Evolutionary conservation across 495 filamentous ascomycete species (phyloP).

Genomic region (Neurospora cerealis): DNA sequence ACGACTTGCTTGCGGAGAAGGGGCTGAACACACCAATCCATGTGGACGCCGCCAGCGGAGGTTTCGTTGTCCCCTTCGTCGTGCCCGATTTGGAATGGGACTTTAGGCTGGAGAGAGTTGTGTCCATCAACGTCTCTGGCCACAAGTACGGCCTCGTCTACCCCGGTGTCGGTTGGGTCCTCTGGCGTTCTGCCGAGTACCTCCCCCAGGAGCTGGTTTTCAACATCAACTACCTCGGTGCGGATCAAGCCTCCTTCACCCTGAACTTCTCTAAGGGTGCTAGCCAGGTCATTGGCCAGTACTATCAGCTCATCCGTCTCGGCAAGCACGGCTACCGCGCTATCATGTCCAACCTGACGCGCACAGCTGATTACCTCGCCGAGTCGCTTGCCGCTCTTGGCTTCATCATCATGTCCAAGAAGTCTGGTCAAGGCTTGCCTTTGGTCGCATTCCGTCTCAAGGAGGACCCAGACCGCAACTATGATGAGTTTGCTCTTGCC

Average conservation of each 20-base stretch:
- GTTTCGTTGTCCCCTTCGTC: slow-evolving; percentile 84
- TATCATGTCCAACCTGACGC: slow-evolving; percentile 82
- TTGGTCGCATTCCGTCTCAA: slow-evolving; percentile 74
- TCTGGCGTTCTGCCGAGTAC: slow-evolving; percentile 77
- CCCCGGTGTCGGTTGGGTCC: slow-evolving; percentile 85
- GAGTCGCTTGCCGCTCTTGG: slow-evolving; percentile 57
- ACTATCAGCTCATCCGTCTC: slow-evolving; percentile 89
- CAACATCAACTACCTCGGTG: slow-evolving; percentile 95
- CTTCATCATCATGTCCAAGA: slow-evolving; percentile 78
- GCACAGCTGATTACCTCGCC: slow-evolving; percentile 72
- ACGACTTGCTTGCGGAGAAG: slow-evolving; percentile 64
- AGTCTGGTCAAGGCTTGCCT: slow-evolving; percentile 62
- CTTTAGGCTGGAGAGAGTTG: slow-evolving; percentile 74
- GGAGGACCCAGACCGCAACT: slow-evolving; percentile 42
- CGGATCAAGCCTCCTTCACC: slow-evolving; percentile 94
- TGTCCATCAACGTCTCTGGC: slow-evolving; percentile 86
- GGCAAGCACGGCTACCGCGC: slow-evolving; percentile 78
- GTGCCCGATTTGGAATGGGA: slow-evolving; percentile 78
- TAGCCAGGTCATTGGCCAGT: slow-evolving; percentile 86
- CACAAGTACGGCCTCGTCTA: slow-evolving; percentile 79
- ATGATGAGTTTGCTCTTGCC: slow-evolving; percentile 74
- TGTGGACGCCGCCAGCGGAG: slow-evolving; percentile 82
- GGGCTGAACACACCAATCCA: slow-evolving; percentile 75
- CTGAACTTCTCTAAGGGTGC: slow-evolving; percentile 93
- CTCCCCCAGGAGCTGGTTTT: slow-evolving; percentile 87